These are phyloP conservation scores for Astragalus glycyphyllos DNA, from an alignment of 306 rosid genomes.

Conservation along the genomic window DNA sequence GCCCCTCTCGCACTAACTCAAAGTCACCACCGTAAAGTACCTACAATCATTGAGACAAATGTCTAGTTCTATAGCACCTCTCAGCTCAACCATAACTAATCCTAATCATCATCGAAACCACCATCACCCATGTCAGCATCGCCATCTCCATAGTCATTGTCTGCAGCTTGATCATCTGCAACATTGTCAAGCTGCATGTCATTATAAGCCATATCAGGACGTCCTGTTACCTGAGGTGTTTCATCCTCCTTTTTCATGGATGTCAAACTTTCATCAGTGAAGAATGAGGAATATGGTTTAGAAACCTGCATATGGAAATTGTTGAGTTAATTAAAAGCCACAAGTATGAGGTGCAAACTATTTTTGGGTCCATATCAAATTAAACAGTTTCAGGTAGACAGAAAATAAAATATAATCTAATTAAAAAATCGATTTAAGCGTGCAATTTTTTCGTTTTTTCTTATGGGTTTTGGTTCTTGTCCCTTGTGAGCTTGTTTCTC, in stretches of 20 bases:
- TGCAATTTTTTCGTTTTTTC: neutral
- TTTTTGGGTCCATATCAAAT: conserved; percentile 10
- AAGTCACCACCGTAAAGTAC: no score
- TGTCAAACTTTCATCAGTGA: conserved; percentile 65
- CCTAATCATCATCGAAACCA: conserved; percentile 46
- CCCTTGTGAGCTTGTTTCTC: no score
- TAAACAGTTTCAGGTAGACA: neutral
- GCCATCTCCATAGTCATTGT: conserved; percentile 45
- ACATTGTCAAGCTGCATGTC: neutral
- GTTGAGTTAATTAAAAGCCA: conserved; percentile 2
- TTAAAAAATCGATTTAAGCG: neutral
- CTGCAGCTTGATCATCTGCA: conserved; percentile 36
- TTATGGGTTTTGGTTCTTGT: no score
- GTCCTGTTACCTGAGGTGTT: conserved; percentile 6
- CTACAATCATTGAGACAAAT: no score
- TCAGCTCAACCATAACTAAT: conserved; percentile 29
- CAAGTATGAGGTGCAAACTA: neutral
- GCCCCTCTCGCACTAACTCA: no score
- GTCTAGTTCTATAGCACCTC: neutral
- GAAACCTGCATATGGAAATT: conserved; percentile 60
- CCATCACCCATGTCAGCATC: conserved; percentile 44
- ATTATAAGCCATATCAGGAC: conserved; percentile 2
- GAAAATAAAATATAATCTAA: conserved; percentile 3
- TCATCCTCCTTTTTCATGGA: conserved; percentile 51
- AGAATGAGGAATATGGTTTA: conserved; percentile 74